Evolutionary conservation across 1,139 yeast species (phyloP).

Genomic region (Pichia sp.): DNA sequence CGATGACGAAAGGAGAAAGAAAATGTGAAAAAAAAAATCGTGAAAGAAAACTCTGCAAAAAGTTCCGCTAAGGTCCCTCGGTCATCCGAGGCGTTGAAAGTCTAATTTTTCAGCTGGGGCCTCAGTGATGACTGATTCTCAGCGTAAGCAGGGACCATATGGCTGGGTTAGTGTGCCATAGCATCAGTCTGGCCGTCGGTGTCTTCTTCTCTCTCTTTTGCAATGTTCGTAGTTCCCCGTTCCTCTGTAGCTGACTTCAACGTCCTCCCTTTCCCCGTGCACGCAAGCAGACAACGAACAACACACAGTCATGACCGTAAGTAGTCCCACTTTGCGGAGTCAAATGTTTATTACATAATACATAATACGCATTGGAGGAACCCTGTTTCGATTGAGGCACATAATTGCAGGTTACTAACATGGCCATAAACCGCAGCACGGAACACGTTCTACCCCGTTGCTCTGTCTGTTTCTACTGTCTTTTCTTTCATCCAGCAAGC

Average conservation of each 20-base stretch:
- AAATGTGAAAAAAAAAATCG: no score
- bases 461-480: neutral
- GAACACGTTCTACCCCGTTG: neutral
- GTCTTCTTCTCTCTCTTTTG: no score
- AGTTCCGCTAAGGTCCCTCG: neutral
- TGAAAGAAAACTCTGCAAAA: neutral
- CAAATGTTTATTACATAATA: neutral
- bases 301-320: constrained; percentile 6
- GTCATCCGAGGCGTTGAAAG: neutral
- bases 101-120: neutral
- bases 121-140: constrained; percentile 1
- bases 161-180: no score
- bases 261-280: no score
- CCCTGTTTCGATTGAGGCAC: neutral
- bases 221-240: no score
- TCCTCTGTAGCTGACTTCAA: no score
- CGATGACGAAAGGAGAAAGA: no score
- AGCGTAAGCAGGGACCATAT: no score
- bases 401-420: neutral
- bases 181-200: no score
- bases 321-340: neutral
- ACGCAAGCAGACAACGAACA: no score
- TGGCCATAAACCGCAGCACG: neutral
- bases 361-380: neutral
- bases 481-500: constrained; percentile 11